Base-by-base conservation (phyloP, 73 alveolate genomes). In the Paraurostyla sp. region DNA sequence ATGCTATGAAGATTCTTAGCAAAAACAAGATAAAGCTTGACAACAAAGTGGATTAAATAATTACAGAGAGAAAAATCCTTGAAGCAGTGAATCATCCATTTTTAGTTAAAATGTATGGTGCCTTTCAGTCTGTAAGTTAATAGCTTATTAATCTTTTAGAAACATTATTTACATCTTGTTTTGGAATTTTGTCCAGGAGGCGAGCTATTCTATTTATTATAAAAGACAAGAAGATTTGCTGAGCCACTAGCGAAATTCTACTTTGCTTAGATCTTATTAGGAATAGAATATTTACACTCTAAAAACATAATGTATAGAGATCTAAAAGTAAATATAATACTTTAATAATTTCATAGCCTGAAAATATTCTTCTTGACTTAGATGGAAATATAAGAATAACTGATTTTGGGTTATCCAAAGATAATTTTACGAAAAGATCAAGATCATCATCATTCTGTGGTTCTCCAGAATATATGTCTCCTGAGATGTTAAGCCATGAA, bases 101-200 rank as follows among this genome's bases (percentile, higher is more conserved):
- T 63, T 48, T 89, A 23, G 58, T 89, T 36, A 42, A 82, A 23
- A 71, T 89, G 71, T 85, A 81, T 62, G 42, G 78, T 15, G 95
- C 95, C 20, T 81, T 89, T 65, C 71, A 78, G 48, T 89, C 95
- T 0, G 93, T 87, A 87, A 51, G 57, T 2, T 23, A n/a, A 69
- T 49, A 0, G 6, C 52, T 42, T 51, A 6, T 56, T 45, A 15
- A 35, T 29, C n/a, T 36, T n/a, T 38, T 22, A 88, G 91, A 62
- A 80, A 45, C 83, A 88, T 50, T 89, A 89, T 50, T 80, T 89
- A 20, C 95, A 89, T 49, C 59, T 96, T 57, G 97, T 96, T n/a
- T 89, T 96, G 68, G 99, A 96, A 65, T 93, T 86, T 88, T 93
- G 96, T 49, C 96, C 96, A n/a, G 98, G 98, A 27, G 98, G 98